Evolutionary conservation across 768 basidiomycete species (phyloP), one percentile per base, ranked within the genome.

Genomic region (Panaeolus cyanescens): DNA sequence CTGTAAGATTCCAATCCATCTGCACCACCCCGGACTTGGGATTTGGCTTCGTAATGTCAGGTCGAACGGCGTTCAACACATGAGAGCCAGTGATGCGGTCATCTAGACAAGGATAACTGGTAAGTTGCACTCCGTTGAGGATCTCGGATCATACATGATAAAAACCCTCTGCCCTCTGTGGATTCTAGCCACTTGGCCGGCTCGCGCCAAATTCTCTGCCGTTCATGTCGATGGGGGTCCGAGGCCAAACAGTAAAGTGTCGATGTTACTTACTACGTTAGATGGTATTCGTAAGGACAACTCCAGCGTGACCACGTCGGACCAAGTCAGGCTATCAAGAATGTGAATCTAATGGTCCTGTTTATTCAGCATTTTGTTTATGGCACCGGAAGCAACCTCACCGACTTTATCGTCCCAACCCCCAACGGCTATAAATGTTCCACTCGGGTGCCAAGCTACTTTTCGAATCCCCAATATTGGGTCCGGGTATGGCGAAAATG

Each of bases 341-440:
- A 95, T 81, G 63, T 93, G 79, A 30, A 95, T 79, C 93, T 95
- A 62, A 20, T 15, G 33, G 30, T 37, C 60, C 56, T 54, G n/a
- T n/a, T n/a, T n/a, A n/a, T 59, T 22, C 25, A 62, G 54, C 55
- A 64, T 54, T 39, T 31, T n/a, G n/a, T n/a, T 25, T 34, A 55
- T 54, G 7, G 12, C 50, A 3, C 34, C 28, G 4, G 15, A 58
- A 32, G 32, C 53, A 57, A 25, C 58, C 50, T 45, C 33, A 65
- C 76, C 39, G 58, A 91, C 93, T 75, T 90, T 93, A 67, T 95
- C 93, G 74, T 96, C 94, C 86, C 90, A 95, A 10, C 95, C 95
- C 12, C 86, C 88, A 0, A 95, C 80, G 1, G 89, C 91, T 8
- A 97, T 76, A 70, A 91, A 95, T 68, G 84, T 79, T 4, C 95